Base-by-base conservation (phyloP, 495 filamentous ascomycete species). In the Aspergillus homomorphus region DNA sequence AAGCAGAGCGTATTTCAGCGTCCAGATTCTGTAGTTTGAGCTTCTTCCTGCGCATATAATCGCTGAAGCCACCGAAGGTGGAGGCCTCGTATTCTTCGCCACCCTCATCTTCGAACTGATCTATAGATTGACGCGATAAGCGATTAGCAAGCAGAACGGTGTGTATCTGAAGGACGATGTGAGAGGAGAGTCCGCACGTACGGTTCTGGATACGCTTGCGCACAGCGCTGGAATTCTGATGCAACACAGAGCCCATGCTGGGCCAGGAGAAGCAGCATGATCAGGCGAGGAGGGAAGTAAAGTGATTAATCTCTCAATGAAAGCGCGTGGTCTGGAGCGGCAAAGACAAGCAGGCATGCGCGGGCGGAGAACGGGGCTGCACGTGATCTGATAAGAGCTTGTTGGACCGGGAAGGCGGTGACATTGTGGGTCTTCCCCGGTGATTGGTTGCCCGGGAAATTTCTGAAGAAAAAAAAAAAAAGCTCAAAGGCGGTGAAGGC, bases 11-110 rank as follows among this genome's bases (percentile, higher is more conserved):
- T 19, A 96, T 75, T 62, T 96, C 84, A 4, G 85, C 85, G 69
- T 98, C 92, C 51, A 91, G 84, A 62, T 97, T 97, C 69, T 97
- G 94, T 5, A 98, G 79, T 64, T 98, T 98, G 66, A 92, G 84
- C 72, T 96, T 96, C 73, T 98, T 98, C 53, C 91, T 85, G 44
- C 91, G 84, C 67, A 95, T 92, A 67, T 98, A 98, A 61, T 96
- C 91, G 18, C 80, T 73, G 65, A 96, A 91, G 3, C 91, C 92
- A 6, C 92, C 92, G 67, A 96, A 98, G 52, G 80, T 84, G 41
- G 91, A 96, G 1, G 79, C 82, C 56, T 86, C 87, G 73, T 98
- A 98, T 73, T 97, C 94, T 58, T 96, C 92, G 55, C 93, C 94
- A 18, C 81, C 82, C 67, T 96, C 93, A 66, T 83, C 68, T 9